These are phyloP conservation scores for Austroboletus eburneus DNA, from an alignment of 768 basidiomycete genomes.

Conservation along the genomic window DNA sequence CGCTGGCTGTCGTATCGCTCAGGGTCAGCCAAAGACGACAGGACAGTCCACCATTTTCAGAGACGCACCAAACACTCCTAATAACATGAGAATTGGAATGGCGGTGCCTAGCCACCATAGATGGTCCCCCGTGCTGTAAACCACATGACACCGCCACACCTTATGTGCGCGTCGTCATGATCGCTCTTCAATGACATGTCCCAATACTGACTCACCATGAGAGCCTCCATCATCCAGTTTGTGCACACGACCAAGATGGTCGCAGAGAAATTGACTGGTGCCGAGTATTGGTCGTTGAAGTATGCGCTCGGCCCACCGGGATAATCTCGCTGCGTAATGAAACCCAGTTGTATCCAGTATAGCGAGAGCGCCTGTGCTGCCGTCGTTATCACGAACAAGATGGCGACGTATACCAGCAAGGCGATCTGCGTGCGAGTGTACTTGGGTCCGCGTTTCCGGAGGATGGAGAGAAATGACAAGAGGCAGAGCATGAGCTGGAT, in stretches of 20 bases:
- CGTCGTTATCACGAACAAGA: conserved; percentile 15
- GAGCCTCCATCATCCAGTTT: conserved; percentile 9
- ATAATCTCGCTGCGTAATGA: conserved; percentile 26
- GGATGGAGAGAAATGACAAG: conserved; percentile 1
- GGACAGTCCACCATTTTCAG: no score
- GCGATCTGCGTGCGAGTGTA: not conserved
- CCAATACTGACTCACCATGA: no score
- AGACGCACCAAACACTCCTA: no score
- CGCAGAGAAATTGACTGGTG: not conserved
- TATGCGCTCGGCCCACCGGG: conserved; percentile 28
- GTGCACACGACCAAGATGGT: not conserved
- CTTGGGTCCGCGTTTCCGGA: not conserved
- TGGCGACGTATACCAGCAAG: conserved; percentile 1
- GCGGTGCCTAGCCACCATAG: no score
- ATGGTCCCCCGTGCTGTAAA: no score
- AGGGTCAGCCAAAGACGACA: no score
- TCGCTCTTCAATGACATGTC: no score
- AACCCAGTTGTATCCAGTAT: conserved; percentile 21
- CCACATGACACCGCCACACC: no score
- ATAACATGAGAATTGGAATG: no score
- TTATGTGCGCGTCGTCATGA: no score
- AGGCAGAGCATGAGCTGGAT: conserved; percentile 3
- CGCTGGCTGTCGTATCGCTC: no score
- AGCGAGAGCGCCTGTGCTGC: conserved; percentile 5
- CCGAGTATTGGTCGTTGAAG: conserved; percentile 7